These are phyloP conservation scores for Penicillium sp. DNA, from an alignment of 2,329 filamentous ascomycete genomes.

Conservation along the genomic window DNA sequence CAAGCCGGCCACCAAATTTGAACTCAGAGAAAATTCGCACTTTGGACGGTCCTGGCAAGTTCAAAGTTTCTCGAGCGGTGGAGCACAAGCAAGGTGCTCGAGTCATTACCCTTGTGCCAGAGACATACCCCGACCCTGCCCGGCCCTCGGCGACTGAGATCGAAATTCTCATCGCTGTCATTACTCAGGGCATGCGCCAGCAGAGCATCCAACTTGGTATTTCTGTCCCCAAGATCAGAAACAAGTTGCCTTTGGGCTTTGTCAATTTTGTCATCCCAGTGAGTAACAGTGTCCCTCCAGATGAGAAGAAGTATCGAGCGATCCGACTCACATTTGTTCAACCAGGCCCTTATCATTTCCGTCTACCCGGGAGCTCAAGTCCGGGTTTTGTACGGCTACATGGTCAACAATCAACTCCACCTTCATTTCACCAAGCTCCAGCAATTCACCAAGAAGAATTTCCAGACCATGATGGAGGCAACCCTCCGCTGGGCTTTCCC, in stretches of 20 bases:
- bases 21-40: background rate
- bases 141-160: background rate
- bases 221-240: background rate
- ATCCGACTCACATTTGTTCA: background rate
- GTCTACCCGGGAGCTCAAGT: conserved; percentile 17
- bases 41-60: background rate
- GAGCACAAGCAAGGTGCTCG: background rate
- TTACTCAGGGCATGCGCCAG: background rate
- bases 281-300: background rate
- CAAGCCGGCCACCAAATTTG: background rate
- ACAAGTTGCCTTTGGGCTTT: background rate
- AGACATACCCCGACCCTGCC: background rate
- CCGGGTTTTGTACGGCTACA: conserved; percentile 18
- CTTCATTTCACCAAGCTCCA: conserved; percentile 18
- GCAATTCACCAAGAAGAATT: conserved; percentile 7
- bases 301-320: background rate
- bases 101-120: background rate
- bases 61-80: background rate
- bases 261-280: conserved; percentile 14
- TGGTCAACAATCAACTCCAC: conserved; percentile 8
- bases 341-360: conserved; percentile 15
- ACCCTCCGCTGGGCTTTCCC: conserved; percentile 16
- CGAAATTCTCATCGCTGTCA: background rate
- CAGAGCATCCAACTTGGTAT: background rate
- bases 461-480: background rate